Percentiles rank a stretch among this genome's conserved stretches.
Conservation (phyloP, 2,329 filamentous ascomycete species). For the Rhynchosporium secalis region DNA sequence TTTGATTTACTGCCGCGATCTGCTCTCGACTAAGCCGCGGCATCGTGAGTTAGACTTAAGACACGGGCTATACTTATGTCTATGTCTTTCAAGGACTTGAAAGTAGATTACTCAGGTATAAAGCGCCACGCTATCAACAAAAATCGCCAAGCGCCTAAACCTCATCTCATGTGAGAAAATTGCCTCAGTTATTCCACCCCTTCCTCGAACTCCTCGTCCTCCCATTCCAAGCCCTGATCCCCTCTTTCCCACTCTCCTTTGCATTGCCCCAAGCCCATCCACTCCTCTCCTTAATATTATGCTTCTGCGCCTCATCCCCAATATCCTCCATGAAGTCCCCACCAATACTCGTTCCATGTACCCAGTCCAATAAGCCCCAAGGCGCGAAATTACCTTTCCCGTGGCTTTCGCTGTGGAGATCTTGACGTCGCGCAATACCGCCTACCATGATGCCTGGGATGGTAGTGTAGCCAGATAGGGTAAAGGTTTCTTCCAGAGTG, state of each 20-base stretch:
- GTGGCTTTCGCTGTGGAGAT: slow-evolving; percentile 57
- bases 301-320: slow-evolving; percentile 56
- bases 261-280: slow-evolving; percentile 40
- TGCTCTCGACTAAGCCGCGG: too few species aligned
- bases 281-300: slow-evolving; percentile 48
- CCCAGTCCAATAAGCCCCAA: slow-evolving; percentile 64
- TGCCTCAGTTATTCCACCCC: slow-evolving; percentile 3
- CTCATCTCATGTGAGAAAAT: neutral
- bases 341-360: slow-evolving; percentile 55
- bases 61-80: too few species aligned
- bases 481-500: slow-evolving; percentile 65
- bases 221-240: slow-evolving; percentile 35
- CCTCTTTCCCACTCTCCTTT: slow-evolving; percentile 41
- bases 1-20: too few species aligned
- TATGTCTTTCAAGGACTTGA: too few species aligned
- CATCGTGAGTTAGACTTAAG: too few species aligned
- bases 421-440: slow-evolving; percentile 52
- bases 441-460: slow-evolving; percentile 53
- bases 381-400: slow-evolving; percentile 62
- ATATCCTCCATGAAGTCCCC: slow-evolving; percentile 55
- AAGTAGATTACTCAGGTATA: too few species aligned
- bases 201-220: slow-evolving; percentile 33
- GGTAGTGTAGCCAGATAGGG: slow-evolving; percentile 67
- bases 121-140: neutral
- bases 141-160: neutral